These are phyloP conservation scores for Arthroderma sp. DNA, from an alignment of 2,329 filamentous ascomycete species.

Conservation along the genomic window DNA sequence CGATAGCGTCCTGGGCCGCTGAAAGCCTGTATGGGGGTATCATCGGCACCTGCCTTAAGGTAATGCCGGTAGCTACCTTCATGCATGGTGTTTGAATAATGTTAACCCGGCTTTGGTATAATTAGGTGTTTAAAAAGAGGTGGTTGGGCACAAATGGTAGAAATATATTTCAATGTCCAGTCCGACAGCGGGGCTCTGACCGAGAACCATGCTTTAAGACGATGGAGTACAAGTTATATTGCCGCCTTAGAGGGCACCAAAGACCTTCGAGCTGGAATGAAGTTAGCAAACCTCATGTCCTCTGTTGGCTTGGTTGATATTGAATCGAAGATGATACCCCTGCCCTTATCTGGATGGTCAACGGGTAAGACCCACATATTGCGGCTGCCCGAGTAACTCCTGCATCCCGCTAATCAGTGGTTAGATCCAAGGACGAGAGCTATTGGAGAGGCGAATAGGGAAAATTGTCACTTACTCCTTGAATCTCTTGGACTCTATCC, in stretches of 20 bases:
- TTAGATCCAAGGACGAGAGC: slow-evolving; percentile 33
- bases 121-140: slow-evolving; percentile 54
- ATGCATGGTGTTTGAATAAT: neutral
- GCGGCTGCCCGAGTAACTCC: neutral
- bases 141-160: slow-evolving; percentile 82
- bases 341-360: slow-evolving; percentile 61
- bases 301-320: slow-evolving; percentile 57
- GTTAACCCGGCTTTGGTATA: neutral
- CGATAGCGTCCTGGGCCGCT: neutral
- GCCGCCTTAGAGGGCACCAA: slow-evolving; percentile 51
- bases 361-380: slow-evolving; percentile 39
- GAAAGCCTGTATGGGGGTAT: neutral
- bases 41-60: neutral
- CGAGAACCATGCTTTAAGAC: slow-evolving; percentile 49
- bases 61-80: neutral
- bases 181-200: slow-evolving; percentile 72
- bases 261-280: slow-evolving; percentile 52
- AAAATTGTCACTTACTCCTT: slow-evolving; percentile 30
- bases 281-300: slow-evolving; percentile 47
- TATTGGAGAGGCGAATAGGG: slow-evolving; percentile 32
- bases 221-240: slow-evolving; percentile 57
- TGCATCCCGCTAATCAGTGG: slow-evolving; percentile 15
- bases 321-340: slow-evolving; percentile 51
- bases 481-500: slow-evolving; percentile 34
- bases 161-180: slow-evolving; percentile 74